These are phyloP conservation scores for Edaphochlamys debaryana DNA, from an alignment of 139 green algal species.

Conservation along the genomic window DNA sequence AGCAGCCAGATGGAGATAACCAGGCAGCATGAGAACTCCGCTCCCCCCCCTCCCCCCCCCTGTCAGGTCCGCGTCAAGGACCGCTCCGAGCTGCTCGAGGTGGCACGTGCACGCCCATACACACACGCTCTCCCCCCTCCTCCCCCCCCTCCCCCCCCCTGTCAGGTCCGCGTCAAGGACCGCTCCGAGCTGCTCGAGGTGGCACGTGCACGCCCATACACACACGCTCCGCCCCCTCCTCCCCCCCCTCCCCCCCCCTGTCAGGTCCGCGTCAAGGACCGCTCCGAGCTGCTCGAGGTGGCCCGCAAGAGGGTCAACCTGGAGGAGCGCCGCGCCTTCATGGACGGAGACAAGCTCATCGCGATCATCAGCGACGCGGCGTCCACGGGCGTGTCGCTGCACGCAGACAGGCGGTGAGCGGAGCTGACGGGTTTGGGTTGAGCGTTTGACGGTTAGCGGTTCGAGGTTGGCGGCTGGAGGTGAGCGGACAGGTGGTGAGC, in stretches of 20 bases:
- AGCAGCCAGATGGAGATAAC: too few species aligned
- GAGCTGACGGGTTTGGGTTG: too few species aligned
- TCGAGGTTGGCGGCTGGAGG: too few species aligned
- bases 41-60: too few species aligned
- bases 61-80: neutral
- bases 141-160: neutral
- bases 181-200: too few species aligned
- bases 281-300: conserved; percentile 1
- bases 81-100: too few species aligned
- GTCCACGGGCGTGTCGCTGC: conserved; percentile 83
- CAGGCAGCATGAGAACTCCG: too few species aligned
- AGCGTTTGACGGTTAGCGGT: too few species aligned
- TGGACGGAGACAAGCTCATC: conserved; percentile 68
- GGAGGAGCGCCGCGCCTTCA: conserved; percentile 70
- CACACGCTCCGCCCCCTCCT: neutral
- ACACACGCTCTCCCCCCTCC: neutral
- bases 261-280: neutral
- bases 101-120: neutral
- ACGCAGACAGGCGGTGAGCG: conserved; percentile 70
- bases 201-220: neutral
- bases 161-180: neutral
- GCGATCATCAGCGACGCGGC: conserved; percentile 83
- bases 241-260: neutral
- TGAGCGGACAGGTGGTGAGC: too few species aligned
- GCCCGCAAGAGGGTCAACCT: conserved; percentile 70